Evolutionary conservation across 164 flowering plant species (phyloP), one percentile per base, ranked within the genome.

Genomic region (Amborella trichopoda): DNA sequence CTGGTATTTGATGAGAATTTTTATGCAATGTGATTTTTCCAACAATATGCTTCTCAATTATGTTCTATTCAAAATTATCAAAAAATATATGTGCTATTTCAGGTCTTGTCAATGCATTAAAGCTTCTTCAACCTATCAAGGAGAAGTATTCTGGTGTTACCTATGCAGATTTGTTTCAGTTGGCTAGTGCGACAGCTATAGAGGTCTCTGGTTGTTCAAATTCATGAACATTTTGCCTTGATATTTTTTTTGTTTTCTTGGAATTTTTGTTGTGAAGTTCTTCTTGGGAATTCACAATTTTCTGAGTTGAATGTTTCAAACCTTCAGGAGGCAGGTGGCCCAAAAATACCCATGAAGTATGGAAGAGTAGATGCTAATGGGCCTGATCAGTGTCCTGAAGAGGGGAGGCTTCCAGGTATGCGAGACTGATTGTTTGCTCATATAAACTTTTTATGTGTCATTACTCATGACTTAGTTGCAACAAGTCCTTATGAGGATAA

Each of bases 321-420:
- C 54, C 63, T 32, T 40, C 71, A 91, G 99, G 96, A 87, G 54
- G 95, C 99, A 44, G 96, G 99, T 16, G 96, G 99, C 1, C 99
- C 96, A 14, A 80, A 78, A 65, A 71, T 91, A 24, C 99, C 94
- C 11, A 91, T 91, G 95, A 91, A 75, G 52, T 91, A 91, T 74
- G 99, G 96, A 44, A 67, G 96, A 63, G 90, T 81, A 46, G 99
- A 91, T 73, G 84, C 69, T 4, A 49, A 81, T 25, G 75, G 49
- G 50, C 90, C 99, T 52, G 82, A 80, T 1, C 72, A 80, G 60
- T 87, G 96, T 56, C 96, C 96, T 25, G 86, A 77, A 53, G 96
- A 91, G 72, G 96, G 99, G 48, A 82, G 73, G 58, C 96, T 91
- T 62, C 99, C 99, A 50, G 96, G 99, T 87, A 44, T 64, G 67